Conservation (phyloP, 495 filamentous ascomycete species). For the Penicillium soppii region DNA sequence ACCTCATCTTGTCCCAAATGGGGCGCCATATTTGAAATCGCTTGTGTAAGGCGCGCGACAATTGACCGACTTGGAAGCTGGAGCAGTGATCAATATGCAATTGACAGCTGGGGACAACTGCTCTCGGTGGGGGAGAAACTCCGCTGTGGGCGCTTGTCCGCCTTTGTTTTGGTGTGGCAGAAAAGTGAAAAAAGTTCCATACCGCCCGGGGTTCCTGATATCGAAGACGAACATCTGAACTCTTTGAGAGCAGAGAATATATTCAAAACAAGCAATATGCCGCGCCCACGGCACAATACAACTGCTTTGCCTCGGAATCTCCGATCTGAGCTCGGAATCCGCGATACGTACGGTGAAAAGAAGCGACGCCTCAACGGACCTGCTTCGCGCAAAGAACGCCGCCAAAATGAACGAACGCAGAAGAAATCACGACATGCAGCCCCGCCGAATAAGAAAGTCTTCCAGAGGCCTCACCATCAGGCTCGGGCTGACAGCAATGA, state of each 20-base stretch:
- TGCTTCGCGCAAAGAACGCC: slow-evolving; percentile 57
- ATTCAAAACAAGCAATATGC: slow-evolving; percentile 27
- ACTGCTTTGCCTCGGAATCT: slow-evolving; percentile 64
- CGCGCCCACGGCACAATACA: slow-evolving; percentile 49
- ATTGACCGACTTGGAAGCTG: slow-evolving; percentile 15
- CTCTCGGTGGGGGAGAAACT: slow-evolving; percentile 23
- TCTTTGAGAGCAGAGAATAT: neutral
- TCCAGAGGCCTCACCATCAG: slow-evolving; percentile 1
- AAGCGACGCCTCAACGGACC: slow-evolving; percentile 41
- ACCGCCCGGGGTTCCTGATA: slow-evolving; percentile 14
- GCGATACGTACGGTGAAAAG: slow-evolving; percentile 40
- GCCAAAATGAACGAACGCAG: slow-evolving; percentile 54
- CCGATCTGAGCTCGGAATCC: slow-evolving; percentile 56
- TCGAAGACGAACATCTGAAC: neutral
- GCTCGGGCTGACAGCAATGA: slow-evolving; percentile 22
- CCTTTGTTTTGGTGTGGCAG: slow-evolving; percentile 20
- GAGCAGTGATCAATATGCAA: slow-evolving; percentile 18
- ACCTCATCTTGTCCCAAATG: slow-evolving; percentile 78
- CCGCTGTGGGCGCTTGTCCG: slow-evolving; percentile 25
- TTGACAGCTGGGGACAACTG: slow-evolving; percentile 12
- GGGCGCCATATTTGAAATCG: slow-evolving; percentile 43
- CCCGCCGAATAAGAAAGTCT: slow-evolving; percentile 17
- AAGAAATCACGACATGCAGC: slow-evolving; percentile 48
- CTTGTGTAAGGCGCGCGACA: slow-evolving; percentile 3
- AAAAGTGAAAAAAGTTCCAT: slow-evolving; percentile 23